Evolutionary conservation across 805 yeast species (phyloP).

Genomic region (Brettanomyces custersianus): DNA sequence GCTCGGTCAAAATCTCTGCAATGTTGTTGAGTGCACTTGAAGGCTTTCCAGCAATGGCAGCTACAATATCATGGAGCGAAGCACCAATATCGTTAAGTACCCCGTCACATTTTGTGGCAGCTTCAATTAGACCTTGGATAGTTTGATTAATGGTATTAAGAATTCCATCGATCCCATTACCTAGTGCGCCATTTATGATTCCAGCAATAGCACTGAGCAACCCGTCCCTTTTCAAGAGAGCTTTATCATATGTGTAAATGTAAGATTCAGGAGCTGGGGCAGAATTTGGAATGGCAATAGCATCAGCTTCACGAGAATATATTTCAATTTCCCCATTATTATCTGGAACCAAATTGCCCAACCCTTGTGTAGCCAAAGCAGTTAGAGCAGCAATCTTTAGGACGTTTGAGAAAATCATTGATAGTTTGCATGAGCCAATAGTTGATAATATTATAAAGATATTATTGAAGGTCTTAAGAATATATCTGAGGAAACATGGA

Average conservation of each 20-base stretch:
- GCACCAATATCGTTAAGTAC: constrained; percentile 1
- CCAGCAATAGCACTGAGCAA: not conserved
- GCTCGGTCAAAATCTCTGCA: not conserved
- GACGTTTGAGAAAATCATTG: not conserved
- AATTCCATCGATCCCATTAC: not conserved
- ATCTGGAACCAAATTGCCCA: too few species aligned
- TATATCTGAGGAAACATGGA: too few species aligned
- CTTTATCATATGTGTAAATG: not conserved
- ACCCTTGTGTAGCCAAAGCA: not conserved
- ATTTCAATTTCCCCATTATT: too few species aligned
- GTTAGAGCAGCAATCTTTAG: not conserved
- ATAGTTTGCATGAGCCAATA: too few species aligned
- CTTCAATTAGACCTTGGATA: not conserved
- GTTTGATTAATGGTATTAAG: not conserved
- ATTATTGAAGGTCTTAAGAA: too few species aligned
- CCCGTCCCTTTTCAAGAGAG: not conserved
- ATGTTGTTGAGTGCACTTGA: not conserved
- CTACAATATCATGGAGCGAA: not conserved
- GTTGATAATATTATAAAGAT: too few species aligned
- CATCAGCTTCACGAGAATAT: too few species aligned
- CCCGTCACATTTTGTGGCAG: constrained; percentile 1
- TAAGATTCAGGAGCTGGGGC: not conserved
- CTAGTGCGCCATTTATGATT: not conserved
- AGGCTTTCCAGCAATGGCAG: not conserved
- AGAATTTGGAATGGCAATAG: too few species aligned